These are phyloP conservation scores for Pseudocercospora cruenta DNA, from an alignment of 2,329 filamentous ascomycete species.

Conservation along the genomic window DNA sequence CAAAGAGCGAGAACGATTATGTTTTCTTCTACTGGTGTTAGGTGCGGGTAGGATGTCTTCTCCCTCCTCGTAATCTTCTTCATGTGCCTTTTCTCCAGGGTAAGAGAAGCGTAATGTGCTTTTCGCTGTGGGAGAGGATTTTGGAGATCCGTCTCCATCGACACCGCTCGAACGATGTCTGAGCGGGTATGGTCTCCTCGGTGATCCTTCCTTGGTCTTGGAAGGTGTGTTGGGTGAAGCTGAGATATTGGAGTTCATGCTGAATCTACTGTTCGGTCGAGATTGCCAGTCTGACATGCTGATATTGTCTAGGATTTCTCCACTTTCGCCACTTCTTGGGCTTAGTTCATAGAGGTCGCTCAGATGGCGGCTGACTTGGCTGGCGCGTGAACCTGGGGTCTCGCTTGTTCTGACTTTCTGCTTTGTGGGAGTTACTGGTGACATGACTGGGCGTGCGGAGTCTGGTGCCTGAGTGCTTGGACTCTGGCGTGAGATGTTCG, in stretches of 20 bases:
- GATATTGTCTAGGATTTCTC: background rate
- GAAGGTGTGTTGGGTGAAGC: background rate
- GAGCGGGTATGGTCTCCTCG: background rate
- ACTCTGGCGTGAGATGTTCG: background rate
- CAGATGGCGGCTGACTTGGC: background rate
- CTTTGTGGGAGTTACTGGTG: background rate
- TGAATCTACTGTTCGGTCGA: background rate
- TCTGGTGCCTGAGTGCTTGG: background rate
- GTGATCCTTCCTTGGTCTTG: background rate
- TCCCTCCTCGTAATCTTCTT: background rate
- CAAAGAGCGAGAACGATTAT: background rate
- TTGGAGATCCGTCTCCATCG: background rate
- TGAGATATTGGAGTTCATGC: background rate
- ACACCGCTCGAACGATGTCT: background rate
- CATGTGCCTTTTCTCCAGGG: background rate
- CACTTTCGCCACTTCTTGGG: background rate
- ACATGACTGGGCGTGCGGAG: background rate
- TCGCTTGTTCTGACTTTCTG: background rate
- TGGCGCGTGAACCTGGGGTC: background rate
- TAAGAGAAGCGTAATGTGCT: background rate
- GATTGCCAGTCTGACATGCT: background rate
- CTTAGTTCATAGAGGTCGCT: background rate
- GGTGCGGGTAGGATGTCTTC: background rate
- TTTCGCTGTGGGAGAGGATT: background rate
- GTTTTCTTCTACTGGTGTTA: background rate